A percentile compares a stretch with the other conserved stretches of the same genome.
phyloP scores from a whole-genome alignment of 371 early-diverging fungal species.

The Mucor plumbeus region DNA sequence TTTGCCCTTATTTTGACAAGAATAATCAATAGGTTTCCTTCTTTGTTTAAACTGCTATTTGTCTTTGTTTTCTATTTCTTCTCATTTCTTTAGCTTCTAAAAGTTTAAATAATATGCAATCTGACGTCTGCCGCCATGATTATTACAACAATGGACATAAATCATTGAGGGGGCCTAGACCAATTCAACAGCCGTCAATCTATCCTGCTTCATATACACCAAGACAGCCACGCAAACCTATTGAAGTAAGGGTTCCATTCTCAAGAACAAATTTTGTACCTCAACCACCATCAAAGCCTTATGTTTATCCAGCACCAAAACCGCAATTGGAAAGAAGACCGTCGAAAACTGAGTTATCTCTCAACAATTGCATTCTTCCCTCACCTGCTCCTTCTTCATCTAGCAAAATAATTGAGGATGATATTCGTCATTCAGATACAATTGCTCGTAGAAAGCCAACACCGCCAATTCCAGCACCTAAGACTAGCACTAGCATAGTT shows the following conservation, averaged over 20 bases:
- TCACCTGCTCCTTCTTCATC: slow-evolving; percentile 1
- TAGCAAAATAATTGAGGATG: background rate
- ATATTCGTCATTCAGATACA: background rate
- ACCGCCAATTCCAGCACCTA: slow-evolving; percentile 7
- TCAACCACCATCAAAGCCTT: background rate
- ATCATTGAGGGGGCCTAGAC: slow-evolving; percentile 21
- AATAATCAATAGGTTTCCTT: slow-evolving; percentile 7
- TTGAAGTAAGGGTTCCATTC: slow-evolving; percentile 2
- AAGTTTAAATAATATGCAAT: slow-evolving; percentile 10
- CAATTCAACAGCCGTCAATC: background rate
- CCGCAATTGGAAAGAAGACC: slow-evolving; percentile 12
- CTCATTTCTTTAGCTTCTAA: slow-evolving; percentile 3
- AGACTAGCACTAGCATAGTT: background rate
- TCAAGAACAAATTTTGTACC: background rate
- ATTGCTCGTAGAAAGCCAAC: background rate
- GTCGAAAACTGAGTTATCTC: slow-evolving; percentile 21
- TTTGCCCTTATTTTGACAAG: background rate
- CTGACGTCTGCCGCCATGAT: background rate
- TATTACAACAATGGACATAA: background rate
- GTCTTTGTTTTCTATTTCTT: background rate
- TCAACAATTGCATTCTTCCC: background rate
- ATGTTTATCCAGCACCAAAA: slow-evolving; percentile 20
- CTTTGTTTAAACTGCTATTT: background rate
- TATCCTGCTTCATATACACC: slow-evolving; percentile 4
- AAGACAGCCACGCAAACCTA: slow-evolving; percentile 7